phyloP scores from a whole-genome alignment of 352 stramenopile species.

The Phytopythium oedochilum region DNA sequence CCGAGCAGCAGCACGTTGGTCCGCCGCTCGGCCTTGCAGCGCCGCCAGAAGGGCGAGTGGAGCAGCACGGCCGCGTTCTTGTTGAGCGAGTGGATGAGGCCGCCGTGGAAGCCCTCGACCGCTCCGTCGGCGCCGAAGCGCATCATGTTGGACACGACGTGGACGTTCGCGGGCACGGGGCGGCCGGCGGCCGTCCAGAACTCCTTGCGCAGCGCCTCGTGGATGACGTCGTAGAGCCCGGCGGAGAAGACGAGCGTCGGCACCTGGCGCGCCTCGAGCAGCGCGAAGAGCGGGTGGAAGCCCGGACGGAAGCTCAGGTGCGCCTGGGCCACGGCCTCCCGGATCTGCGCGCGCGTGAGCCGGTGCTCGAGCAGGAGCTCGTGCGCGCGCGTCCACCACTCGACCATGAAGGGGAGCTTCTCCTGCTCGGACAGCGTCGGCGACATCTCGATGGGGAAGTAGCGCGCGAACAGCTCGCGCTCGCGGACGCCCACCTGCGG shows the following conservation, averaged over 20 bases:
- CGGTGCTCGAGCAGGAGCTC: constrained; percentile 46
- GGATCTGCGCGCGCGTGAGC: constrained; percentile 35
- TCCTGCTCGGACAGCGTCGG: constrained; percentile 40
- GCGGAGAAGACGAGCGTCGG: constrained; percentile 63
- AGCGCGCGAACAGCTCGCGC: constrained; percentile 51
- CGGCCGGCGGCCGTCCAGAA: constrained; percentile 19
- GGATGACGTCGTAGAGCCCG: constrained; percentile 52
- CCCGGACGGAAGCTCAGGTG: constrained; percentile 37
- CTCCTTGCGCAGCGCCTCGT: constrained; percentile 39
- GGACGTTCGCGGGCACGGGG: constrained; percentile 42
- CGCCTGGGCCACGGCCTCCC: constrained; percentile 22
- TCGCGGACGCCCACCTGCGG: constrained; percentile 19
- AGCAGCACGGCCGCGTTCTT: constrained; percentile 69
- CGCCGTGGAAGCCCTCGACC: constrained; percentile 51
- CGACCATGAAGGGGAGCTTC: constrained; percentile 66
- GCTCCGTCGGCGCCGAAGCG: constrained; percentile 36
- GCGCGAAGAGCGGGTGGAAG: constrained; percentile 38
- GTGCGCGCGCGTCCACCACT: constrained; percentile 51
- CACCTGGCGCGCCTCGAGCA: constrained; percentile 32
- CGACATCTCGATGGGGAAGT: constrained; percentile 69
- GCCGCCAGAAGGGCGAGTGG: constrained; percentile 52
- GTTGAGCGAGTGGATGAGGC: constrained; percentile 72
- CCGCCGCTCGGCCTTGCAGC: constrained; percentile 41
- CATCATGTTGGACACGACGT: constrained; percentile 82
- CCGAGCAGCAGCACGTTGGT: constrained; percentile 64